Evolutionary conservation across 1,139 yeast genomes (phyloP).

Genomic region (Sugiyamaella xylanicola): DNA sequence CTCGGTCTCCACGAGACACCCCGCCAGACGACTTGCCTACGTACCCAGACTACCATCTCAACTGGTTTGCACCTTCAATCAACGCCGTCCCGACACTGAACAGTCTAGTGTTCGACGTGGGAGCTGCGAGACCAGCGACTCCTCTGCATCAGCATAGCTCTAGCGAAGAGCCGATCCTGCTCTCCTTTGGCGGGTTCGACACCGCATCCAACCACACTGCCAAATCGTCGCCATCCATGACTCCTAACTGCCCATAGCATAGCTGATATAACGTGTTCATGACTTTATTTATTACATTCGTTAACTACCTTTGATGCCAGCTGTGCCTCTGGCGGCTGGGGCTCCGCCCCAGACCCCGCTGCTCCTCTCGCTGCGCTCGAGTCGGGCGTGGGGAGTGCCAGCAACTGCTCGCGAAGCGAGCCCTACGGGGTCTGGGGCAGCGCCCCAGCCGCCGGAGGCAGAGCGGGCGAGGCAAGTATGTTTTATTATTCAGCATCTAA

Average conservation of each 20-base stretch:
- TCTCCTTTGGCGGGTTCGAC: constrained; percentile 14
- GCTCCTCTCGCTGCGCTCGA: too few relatives aligned
- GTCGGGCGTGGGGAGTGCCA: too few relatives aligned
- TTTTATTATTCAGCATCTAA: too few relatives aligned
- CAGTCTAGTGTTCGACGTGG: constrained; percentile 11
- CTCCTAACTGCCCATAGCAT: constrained; percentile 2
- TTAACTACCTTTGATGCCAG: neutral
- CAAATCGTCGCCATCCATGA: constrained; percentile 12
- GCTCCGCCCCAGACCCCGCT: too few relatives aligned
- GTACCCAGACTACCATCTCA: constrained; percentile 5
- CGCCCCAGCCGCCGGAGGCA: neutral
- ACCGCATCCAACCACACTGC: constrained; percentile 8
- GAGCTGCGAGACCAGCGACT: constrained; percentile 14
- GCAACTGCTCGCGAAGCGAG: too few relatives aligned
- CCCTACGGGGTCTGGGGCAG: neutral
- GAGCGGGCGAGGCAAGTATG: too few relatives aligned
- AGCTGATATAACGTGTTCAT: neutral
- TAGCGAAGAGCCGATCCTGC: constrained; percentile 10
- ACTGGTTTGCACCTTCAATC: constrained; percentile 8
- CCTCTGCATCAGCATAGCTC: constrained; percentile 3
- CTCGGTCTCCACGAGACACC: neutral
- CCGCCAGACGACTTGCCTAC: neutral
- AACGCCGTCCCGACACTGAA: constrained; percentile 6
- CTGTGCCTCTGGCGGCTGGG: too few relatives aligned
- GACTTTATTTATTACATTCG: constrained; percentile 11